Evolutionary conservation across 2,329 filamentous ascomycete genomes (phyloP), one percentile per base, ranked within the genome.

Genomic region (Fusarium compactum): DNA sequence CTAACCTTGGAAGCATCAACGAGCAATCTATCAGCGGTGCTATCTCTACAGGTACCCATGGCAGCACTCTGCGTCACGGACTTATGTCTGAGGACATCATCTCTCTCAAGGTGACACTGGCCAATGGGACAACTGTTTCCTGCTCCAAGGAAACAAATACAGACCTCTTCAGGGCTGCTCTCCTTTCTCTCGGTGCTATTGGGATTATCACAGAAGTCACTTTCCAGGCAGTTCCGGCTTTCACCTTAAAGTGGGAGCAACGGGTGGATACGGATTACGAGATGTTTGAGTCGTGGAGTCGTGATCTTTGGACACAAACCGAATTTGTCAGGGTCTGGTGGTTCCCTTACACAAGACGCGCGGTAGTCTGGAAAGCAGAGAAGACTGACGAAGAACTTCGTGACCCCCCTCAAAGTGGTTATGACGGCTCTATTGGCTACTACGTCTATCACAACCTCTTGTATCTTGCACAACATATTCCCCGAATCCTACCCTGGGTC

Each of bases 291-390:
- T 85, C 87, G 9, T 98, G 96, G 94, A 81, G 90, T 20, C 85
- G 83, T 9, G 86, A 87, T 34, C 85, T 98, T 16, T 98, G 96
- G 95, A 93, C 89, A 3, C 87, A 90, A 66, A 89, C 91, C 66
- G 94, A 98, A 80, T 99, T 95, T 77, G 93, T 97, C 27, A 88
- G 96, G 29, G 94, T 98, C 29, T 99, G 96, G 95, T 99, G 96
- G 96, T 90, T 97, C 78, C 96, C 96, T 0, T 97, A 98, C 82
- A 94, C 92, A 77, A 89, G 93, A 59, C 89, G 93, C 47, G 94
- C 93, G 1, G 92, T 98, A 50, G 88, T 97, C 47, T 99, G 96
- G 96, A 88, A 89, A 43, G 96, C 94, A n/a, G 87, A 94, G 50
- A 92, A 92, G 78, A 94, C 93, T 1, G 83, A 88, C 11, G 87